A percentile compares a stretch with the other conserved stretches of the same genome.
These are phyloP conservation scores for Hypholoma fasciculare DNA, from an alignment of 768 basidiomycete genomes.

Conservation along the genomic window DNA sequence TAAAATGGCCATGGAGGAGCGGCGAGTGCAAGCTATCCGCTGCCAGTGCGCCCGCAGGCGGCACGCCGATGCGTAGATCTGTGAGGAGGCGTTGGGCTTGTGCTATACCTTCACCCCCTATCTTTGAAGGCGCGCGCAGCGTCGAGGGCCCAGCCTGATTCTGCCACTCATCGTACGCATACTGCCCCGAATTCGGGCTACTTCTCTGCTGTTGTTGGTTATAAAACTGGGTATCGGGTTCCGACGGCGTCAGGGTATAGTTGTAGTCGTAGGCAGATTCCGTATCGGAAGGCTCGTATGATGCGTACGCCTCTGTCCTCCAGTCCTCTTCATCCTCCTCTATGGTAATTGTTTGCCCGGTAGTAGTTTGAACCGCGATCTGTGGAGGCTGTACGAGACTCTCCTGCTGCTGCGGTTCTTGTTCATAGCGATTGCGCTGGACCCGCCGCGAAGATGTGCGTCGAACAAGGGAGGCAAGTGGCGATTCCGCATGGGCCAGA, in stretches of 20 bases:
- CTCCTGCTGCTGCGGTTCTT: constrained; percentile 8
- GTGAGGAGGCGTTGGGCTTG: constrained; percentile 6
- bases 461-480: constrained; percentile 58
- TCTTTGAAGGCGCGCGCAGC: neutral
- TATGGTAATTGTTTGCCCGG: neutral
- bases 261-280: constrained; percentile 8
- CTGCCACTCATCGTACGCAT: neutral
- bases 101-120: neutral
- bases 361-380: neutral
- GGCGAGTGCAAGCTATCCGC: constrained; percentile 34
- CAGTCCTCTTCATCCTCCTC: constrained; percentile 7
- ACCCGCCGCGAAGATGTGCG: constrained; percentile 48
- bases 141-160: constrained; percentile 1
- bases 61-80: constrained; percentile 10
- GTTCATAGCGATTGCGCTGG: constrained; percentile 15
- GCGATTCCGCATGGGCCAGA: constrained; percentile 38
- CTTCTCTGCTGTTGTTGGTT: neutral
- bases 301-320: constrained; percentile 1
- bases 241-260: neutral
- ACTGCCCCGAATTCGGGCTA: neutral
- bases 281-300: neutral
- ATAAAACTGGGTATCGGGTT: constrained; percentile 2
- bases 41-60: neutral
- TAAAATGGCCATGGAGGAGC: constrained; percentile 48
- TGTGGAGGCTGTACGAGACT: neutral